Conservation (phyloP, 2,329 filamentous ascomycete genomes). For the Acrocalymma vagum region DNA sequence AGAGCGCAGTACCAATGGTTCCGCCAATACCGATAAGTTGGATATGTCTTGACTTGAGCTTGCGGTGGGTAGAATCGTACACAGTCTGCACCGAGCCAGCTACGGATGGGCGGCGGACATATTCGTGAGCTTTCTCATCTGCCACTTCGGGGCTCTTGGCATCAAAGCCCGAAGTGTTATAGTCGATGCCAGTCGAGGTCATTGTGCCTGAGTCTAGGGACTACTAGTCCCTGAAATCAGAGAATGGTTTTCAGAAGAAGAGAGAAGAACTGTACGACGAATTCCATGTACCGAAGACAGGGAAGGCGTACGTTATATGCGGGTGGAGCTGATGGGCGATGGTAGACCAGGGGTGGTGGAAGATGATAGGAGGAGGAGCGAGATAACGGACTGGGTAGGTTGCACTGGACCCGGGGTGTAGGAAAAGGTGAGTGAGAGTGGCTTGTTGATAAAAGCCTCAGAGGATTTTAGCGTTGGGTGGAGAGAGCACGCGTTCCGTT, state of each 20-base stretch:
- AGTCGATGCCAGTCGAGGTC: slow-evolving; percentile 46
- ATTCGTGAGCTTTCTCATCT: slow-evolving; percentile 37
- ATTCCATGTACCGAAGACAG: slow-evolving; percentile 38
- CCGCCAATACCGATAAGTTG: slow-evolving; percentile 57
- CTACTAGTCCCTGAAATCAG: slow-evolving; percentile 20
- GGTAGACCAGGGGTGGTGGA: too few species aligned
- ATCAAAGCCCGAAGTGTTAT: slow-evolving; percentile 16
- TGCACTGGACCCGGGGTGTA: slow-evolving; percentile 14
- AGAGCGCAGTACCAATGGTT: slow-evolving; percentile 58
- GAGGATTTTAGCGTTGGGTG: slow-evolving; percentile 26
- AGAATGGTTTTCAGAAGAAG: slow-evolving; percentile 45
- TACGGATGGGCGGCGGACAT: slow-evolving; percentile 32
- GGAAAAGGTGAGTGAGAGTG: slow-evolving; percentile 25
- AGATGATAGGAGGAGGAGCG: too few species aligned
- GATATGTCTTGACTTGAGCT: slow-evolving; percentile 56
- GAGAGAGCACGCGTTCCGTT: slow-evolving; percentile 8
- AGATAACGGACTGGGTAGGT: slow-evolving; percentile 13
- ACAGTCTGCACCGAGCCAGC: slow-evolving; percentile 37
- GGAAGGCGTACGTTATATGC: slow-evolving; percentile 6
- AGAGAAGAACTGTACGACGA: slow-evolving; percentile 41
- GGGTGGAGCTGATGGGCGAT: slow-evolving; percentile 10
- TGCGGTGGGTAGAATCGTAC: slow-evolving; percentile 53
- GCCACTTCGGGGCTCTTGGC: slow-evolving; percentile 23
- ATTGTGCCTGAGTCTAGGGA: slow-evolving; percentile 25
- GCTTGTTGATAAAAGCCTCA: slow-evolving; percentile 29